Evolutionary conservation across 169 alveolate genomes (phyloP).

Genomic region (Eimeria acervulina): DNA sequence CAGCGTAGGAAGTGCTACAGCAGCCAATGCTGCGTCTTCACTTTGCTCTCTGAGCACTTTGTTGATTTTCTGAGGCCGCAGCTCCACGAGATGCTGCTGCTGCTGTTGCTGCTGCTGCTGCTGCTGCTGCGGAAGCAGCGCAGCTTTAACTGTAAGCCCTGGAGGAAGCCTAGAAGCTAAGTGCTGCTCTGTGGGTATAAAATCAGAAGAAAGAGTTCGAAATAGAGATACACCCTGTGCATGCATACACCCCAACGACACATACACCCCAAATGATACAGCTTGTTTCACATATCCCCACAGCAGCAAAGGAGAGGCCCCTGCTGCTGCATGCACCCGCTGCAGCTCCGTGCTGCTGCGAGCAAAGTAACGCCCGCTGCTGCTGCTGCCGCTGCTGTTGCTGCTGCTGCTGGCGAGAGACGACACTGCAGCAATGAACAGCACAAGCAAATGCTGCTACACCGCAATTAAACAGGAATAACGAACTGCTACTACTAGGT

Average conservation of each 20-base stretch:
- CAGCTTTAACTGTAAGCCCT: slow-evolving; percentile 32
- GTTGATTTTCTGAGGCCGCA: slow-evolving; percentile 1
- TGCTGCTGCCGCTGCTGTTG: slow-evolving; percentile 27
- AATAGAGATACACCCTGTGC: background rate
- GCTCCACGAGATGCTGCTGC: slow-evolving; percentile 11
- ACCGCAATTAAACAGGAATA: background rate
- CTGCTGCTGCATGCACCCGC: slow-evolving; percentile 56
- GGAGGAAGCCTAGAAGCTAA: background rate
- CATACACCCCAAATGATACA: slow-evolving; percentile 1
- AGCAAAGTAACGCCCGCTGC: slow-evolving; percentile 14
- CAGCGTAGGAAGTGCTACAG: slow-evolving; percentile 8
- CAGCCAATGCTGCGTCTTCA: background rate
- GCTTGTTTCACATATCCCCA: background rate
- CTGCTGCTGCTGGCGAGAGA: slow-evolving; percentile 41
- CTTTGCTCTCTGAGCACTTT: background rate
- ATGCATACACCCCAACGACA: slow-evolving; percentile 8
- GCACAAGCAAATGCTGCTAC: background rate
- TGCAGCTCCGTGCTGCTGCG: slow-evolving; percentile 13
- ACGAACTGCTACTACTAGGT: background rate
- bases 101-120: slow-evolving; percentile 14
- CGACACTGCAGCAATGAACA: slow-evolving; percentile 23
- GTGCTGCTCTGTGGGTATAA: background rate
- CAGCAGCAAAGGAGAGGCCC: background rate
- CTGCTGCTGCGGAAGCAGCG: slow-evolving; percentile 58
- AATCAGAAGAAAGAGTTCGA: background rate